A percentile compares a stretch with the other conserved stretches of the same genome.
Conservation (phyloP, 371 early-diverging fungal genomes). For the Batkoa obscura region DNA sequence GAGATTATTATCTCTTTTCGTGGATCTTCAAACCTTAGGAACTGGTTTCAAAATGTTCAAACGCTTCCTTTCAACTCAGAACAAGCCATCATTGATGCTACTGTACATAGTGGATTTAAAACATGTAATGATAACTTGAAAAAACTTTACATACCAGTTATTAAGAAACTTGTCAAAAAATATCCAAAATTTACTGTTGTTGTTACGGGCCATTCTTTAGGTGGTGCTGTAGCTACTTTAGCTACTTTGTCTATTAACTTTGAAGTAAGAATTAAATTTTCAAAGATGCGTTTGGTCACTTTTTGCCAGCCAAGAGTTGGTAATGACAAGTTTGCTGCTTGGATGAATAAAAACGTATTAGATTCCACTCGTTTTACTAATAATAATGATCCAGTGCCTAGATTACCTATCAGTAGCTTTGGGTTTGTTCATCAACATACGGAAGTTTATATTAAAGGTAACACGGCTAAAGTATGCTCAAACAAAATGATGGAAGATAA, state of each 20-base stretch:
- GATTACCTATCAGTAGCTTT: neutral
- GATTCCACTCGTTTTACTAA: neutral
- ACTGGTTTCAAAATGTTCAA: neutral
- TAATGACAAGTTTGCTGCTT: neutral
- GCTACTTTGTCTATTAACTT: neutral
- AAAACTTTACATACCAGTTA: neutral
- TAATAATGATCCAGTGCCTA: neutral
- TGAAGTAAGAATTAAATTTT: neutral
- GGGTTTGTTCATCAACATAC: too few species aligned
- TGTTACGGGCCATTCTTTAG: conserved; percentile 8
- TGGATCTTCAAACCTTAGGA: neutral
- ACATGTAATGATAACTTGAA: neutral
- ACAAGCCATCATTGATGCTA: neutral
- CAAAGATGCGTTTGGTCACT: neutral
- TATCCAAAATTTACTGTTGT: conserved; percentile 2
- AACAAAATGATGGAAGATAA: too few species aligned
- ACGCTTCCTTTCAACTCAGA: neutral
- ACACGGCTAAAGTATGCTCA: too few species aligned
- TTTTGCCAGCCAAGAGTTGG: conserved; percentile 1
- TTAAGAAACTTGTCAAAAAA: neutral
- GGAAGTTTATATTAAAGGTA: too few species aligned
- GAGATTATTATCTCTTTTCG: neutral
- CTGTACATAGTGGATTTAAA: neutral
- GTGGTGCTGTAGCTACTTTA: conserved; percentile 4
- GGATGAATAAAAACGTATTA: neutral